Conservation (phyloP, 1,139 yeast genomes). For the Saccharomyces hybrid region DNA sequence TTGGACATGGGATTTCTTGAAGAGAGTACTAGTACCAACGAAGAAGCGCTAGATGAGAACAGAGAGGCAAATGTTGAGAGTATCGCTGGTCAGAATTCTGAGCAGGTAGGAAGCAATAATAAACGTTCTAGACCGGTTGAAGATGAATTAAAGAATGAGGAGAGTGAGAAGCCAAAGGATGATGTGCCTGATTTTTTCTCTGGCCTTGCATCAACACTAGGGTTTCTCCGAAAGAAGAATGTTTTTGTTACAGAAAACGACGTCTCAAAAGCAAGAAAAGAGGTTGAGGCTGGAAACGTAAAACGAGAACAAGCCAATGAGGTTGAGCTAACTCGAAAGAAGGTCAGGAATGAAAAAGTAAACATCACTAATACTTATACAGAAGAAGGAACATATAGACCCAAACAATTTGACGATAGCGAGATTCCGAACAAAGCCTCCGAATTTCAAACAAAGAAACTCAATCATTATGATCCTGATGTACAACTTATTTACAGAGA, state of each 20-base stretch:
- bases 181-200: constrained; percentile 35
- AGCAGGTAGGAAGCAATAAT: not conserved
- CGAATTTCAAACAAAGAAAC: constrained; percentile 23
- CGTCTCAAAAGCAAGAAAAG: constrained; percentile 18
- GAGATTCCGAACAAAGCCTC: constrained; percentile 27
- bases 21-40: constrained; percentile 6
- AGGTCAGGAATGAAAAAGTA: not conserved
- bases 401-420: constrained; percentile 27
- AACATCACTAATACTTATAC: not conserved
- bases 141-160: not conserved
- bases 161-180: not conserved
- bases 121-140: not conserved
- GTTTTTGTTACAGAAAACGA: constrained; percentile 28
- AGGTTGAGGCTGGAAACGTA: constrained; percentile 10
- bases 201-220: constrained; percentile 54
- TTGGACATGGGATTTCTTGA: constrained; percentile 24
- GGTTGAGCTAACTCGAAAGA: too few species aligned
- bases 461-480: constrained; percentile 53
- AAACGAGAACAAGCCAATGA: not conserved
- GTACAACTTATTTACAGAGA: constrained; percentile 62
- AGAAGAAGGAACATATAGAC: not conserved
- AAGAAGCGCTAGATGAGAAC: constrained; percentile 6
- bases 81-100: not conserved
- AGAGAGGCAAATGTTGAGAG: constrained; percentile 8
- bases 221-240: constrained; percentile 44